These are phyloP conservation scores for Hansenula lynferdii DNA, from an alignment of 1,139 yeast genomes.

Conservation along the genomic window DNA sequence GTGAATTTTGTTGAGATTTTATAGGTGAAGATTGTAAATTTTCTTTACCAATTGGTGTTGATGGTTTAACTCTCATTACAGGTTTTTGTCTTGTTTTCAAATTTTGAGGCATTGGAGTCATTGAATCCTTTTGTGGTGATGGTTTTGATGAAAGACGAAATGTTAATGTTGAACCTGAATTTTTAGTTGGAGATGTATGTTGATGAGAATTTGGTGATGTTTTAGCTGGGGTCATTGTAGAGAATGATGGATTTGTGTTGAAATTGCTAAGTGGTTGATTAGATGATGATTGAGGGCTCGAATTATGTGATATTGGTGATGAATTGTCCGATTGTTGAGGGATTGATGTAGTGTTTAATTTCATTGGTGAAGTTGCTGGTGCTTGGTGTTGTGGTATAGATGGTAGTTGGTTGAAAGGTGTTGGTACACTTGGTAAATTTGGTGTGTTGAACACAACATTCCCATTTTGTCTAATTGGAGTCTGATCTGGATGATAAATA, in stretches of 20 bases:
- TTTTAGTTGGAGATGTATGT: conserved; percentile 7
- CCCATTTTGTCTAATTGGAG: conserved; percentile 11
- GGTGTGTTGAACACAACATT: neutral
- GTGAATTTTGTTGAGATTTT: neutral
- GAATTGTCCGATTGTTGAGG: neutral
- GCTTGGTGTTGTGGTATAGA: no score
- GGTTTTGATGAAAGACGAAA: conserved; percentile 11
- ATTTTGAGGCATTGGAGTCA: conserved; percentile 9
- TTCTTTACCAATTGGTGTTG: conserved; percentile 3
- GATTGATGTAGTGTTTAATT: neutral
- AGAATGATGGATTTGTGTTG: neutral
- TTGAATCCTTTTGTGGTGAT: neutral
- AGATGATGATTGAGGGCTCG: neutral
- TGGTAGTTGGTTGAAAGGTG: no score
- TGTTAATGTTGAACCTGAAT: conserved; percentile 16
- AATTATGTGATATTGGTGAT: neutral
- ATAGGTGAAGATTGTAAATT: conserved; percentile 5
- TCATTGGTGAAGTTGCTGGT: neutral
- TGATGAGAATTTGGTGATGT: conserved; percentile 11
- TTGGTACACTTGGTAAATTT: neutral
- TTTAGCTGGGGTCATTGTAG: neutral
- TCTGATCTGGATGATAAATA: conserved; percentile 7
- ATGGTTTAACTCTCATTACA: conserved; percentile 20
- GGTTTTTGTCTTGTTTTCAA: conserved; percentile 18
- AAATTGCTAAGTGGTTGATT: conserved; percentile 4